A percentile compares a stretch with the other conserved stretches of the same genome.
These are phyloP conservation scores for Trifolium pratense DNA, from an alignment of 306 rosid species.

Conservation along the genomic window DNA sequence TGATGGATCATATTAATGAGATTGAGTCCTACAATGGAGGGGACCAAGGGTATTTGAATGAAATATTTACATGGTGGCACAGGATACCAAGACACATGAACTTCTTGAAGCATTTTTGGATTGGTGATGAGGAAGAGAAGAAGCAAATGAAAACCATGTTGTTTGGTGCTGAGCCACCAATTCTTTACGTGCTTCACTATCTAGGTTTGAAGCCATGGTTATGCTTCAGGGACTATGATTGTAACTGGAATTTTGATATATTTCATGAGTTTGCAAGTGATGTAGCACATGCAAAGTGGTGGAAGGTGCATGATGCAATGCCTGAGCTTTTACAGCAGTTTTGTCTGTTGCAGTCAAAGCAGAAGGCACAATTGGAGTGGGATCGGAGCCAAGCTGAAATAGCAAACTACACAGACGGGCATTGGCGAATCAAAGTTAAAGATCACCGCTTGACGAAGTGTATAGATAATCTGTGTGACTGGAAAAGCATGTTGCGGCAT, in stretches of 20 bases:
- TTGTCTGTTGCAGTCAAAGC: slow-evolving; percentile 77
- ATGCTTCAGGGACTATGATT: slow-evolving; percentile 87
- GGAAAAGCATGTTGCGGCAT: slow-evolving; percentile 89
- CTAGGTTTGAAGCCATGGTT: slow-evolving; percentile 91
- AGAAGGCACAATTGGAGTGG: slow-evolving; percentile 92
- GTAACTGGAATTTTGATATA: slow-evolving; percentile 87
- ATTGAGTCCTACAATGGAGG: slow-evolving; percentile 95
- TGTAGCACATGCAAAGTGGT: slow-evolving; percentile 87
- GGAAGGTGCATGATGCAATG: slow-evolving; percentile 94
- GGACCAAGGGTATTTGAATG: slow-evolving; percentile 91
- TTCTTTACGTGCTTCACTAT: slow-evolving; percentile 83
- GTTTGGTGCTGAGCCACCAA: slow-evolving; percentile 85
- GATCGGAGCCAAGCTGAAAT: slow-evolving; percentile 78
- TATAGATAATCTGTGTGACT: slow-evolving; percentile 70
- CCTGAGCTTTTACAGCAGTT: slow-evolving; percentile 82
- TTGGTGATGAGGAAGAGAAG: slow-evolving; percentile 82
- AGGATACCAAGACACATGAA: slow-evolving; percentile 96
- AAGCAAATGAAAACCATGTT: slow-evolving; percentile 75
- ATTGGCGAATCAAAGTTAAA: slow-evolving; percentile 70
- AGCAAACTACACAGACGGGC: slow-evolving; percentile 78
- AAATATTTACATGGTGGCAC: slow-evolving; percentile 97
- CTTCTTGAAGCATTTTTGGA: slow-evolving; percentile 94
- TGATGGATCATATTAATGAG: slow-evolving; percentile 85
- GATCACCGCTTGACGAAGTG: slow-evolving; percentile 74
- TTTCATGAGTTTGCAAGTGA: slow-evolving; percentile 90